Evolutionary conservation across 345 rosid genomes (phyloP).

Genomic region (Populus simonii): DNA sequence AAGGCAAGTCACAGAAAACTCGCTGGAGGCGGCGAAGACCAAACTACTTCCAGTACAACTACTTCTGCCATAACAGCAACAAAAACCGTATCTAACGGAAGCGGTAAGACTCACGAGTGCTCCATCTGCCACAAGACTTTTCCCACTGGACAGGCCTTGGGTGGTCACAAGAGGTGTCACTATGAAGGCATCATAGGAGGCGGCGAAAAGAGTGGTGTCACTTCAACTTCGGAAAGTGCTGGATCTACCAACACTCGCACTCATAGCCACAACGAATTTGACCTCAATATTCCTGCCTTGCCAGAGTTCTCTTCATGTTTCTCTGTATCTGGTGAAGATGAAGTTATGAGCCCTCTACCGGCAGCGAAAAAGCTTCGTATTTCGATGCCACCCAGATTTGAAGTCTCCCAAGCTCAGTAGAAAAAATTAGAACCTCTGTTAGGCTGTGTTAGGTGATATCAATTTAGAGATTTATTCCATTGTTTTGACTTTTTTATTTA

Average conservation of each 20-base stretch:
- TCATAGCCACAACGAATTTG: constrained; percentile 16
- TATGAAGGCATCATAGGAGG: constrained; percentile 22
- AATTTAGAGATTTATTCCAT: not conserved
- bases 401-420: constrained; percentile 1
- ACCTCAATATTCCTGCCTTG: constrained; percentile 34
- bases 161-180: constrained; percentile 49
- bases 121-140: constrained; percentile 26
- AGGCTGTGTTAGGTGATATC: not conserved
- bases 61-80: not conserved
- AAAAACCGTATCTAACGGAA: not conserved
- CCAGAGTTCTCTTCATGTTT: constrained; percentile 23
- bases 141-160: constrained; percentile 44
- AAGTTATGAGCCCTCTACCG: constrained; percentile 33
- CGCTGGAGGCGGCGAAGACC: constrained; percentile 8
- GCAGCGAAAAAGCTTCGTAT: constrained; percentile 23
- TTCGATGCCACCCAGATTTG: not conserved
- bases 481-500: not conserved
- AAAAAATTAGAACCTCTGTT: not conserved
- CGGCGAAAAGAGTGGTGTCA: constrained; percentile 18
- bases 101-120: constrained; percentile 26
- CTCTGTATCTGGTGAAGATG: constrained; percentile 26
- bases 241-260: constrained; percentile 16
- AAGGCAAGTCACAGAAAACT: constrained; percentile 30
- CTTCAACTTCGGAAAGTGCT: constrained; percentile 21
- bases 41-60: not conserved